These are phyloP conservation scores for Oryza glumipatula DNA, from an alignment of 176 grass and related monocot genomes.

Conservation along the genomic window DNA sequence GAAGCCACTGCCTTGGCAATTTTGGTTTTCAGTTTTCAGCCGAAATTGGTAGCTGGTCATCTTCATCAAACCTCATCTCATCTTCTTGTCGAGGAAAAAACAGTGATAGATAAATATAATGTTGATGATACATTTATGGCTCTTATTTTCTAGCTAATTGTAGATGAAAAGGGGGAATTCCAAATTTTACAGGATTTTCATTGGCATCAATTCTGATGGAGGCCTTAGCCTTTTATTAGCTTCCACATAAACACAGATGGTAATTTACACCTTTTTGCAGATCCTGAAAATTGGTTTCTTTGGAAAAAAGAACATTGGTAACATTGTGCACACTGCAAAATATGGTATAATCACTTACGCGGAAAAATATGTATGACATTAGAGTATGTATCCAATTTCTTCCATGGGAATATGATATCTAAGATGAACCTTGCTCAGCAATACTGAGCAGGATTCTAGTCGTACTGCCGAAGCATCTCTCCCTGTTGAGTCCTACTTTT, in stretches of 20 bases:
- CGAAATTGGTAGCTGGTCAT: background rate
- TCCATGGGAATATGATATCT: background rate
- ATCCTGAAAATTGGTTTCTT: background rate
- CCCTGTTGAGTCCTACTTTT: background rate
- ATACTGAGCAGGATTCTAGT: background rate
- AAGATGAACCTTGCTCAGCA: background rate
- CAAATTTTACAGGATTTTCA: background rate
- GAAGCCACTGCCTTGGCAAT: conserved; percentile 15
- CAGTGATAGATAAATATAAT: background rate
- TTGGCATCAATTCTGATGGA: background rate
- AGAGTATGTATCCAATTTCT: background rate
- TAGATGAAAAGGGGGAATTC: background rate
- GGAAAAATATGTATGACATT: background rate
- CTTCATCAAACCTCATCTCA: background rate
- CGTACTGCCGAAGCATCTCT: background rate
- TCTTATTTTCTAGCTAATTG: background rate
- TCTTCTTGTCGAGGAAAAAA: background rate
- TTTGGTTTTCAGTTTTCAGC: conserved; percentile 8
- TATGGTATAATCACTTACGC: background rate
- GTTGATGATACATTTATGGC: background rate
- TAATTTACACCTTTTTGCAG: background rate
- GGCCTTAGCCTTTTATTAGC: background rate
- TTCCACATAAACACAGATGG: background rate
- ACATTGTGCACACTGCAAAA: background rate
- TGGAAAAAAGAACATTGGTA: background rate